phyloP scores from a whole-genome alignment of 2,329 filamentous ascomycete genomes.

The Talaromyces rugulosus region DNA sequence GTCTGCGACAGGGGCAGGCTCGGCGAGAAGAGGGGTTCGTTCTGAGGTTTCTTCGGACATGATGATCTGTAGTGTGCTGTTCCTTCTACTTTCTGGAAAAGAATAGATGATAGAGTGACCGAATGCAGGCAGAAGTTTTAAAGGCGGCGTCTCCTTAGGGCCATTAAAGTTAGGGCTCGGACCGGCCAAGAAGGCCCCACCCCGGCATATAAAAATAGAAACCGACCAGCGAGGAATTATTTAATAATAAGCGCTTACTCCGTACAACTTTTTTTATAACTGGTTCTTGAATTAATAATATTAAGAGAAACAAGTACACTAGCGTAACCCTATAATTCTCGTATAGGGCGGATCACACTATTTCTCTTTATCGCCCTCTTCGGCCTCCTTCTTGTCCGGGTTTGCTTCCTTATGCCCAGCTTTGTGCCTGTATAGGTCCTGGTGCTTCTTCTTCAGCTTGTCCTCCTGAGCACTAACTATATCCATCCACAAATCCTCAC shows the following conservation, averaged over 20 bases:
- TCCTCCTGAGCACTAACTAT: constrained; percentile 47
- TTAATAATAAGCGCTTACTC: no score
- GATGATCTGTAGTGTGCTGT: background rate
- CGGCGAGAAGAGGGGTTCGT: background rate
- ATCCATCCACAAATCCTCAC: constrained; percentile 84
- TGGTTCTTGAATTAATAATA: no score
- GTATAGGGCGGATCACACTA: no score
- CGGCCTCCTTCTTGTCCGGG: constrained; percentile 16
- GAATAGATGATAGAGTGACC: background rate
- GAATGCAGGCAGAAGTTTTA: no score
- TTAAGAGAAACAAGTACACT: no score
- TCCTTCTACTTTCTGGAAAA: background rate
- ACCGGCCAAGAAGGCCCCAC: no score
- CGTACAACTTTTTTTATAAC: no score
- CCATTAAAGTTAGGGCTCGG: no score
- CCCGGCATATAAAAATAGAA: no score
- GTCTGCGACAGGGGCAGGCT: background rate
- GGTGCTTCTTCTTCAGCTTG: constrained; percentile 39
- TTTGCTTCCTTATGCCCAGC: constrained; percentile 23
- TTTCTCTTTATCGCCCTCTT: constrained; percentile 8
- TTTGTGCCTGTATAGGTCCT: constrained; percentile 29
- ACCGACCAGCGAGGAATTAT: no score
- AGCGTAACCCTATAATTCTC: no score
- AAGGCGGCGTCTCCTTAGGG: no score
- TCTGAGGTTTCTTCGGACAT: background rate